Conservation (phyloP, 2,329 filamentous ascomycete genomes). For the Fusarium citri region DNA sequence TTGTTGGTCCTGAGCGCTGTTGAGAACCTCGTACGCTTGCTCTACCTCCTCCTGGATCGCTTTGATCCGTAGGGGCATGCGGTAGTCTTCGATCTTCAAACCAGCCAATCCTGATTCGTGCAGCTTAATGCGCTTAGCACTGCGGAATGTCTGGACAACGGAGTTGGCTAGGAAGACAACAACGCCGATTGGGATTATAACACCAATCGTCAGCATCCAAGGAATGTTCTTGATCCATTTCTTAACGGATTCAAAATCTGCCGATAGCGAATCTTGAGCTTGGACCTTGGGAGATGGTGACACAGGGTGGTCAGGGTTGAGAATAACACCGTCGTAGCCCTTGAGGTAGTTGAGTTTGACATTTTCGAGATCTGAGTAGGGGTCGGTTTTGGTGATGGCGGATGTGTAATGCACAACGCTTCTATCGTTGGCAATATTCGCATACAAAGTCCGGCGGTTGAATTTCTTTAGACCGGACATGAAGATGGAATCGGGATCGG, state of each 20-base stretch:
- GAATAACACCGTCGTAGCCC: slow-evolving; percentile 79
- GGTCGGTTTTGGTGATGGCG: slow-evolving; percentile 79
- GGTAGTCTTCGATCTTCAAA: slow-evolving; percentile 76
- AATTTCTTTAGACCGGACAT: slow-evolving; percentile 82
- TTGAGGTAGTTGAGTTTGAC: slow-evolving; percentile 78
- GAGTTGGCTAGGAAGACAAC: slow-evolving; percentile 80
- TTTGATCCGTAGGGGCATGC: slow-evolving; percentile 79
- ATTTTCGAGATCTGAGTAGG: slow-evolving; percentile 75
- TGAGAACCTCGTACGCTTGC: slow-evolving; percentile 79
- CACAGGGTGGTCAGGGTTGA: slow-evolving; percentile 75
- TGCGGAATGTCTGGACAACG: slow-evolving; percentile 79
- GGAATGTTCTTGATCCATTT: slow-evolving; percentile 66
- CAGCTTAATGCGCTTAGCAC: slow-evolving; percentile 77
- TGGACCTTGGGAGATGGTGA: slow-evolving; percentile 56
- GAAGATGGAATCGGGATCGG: slow-evolving; percentile 87
- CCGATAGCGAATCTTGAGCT: slow-evolving; percentile 47
- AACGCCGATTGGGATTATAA: slow-evolving; percentile 81
- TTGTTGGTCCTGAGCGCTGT: slow-evolving; percentile 74
- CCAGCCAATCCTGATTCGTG: slow-evolving; percentile 79
- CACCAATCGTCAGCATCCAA: slow-evolving; percentile 70
- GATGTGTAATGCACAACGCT: slow-evolving; percentile 88
- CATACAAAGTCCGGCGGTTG: slow-evolving; percentile 80
- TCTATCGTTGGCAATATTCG: slow-evolving; percentile 88
- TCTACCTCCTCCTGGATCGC: slow-evolving; percentile 82
- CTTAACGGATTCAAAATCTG: slow-evolving; percentile 48